Percentiles rank a stretch among this genome's conserved stretches.
phyloP scores from a whole-genome alignment of 495 filamentous ascomycete species.

The Bryoglossum gracile region DNA sequence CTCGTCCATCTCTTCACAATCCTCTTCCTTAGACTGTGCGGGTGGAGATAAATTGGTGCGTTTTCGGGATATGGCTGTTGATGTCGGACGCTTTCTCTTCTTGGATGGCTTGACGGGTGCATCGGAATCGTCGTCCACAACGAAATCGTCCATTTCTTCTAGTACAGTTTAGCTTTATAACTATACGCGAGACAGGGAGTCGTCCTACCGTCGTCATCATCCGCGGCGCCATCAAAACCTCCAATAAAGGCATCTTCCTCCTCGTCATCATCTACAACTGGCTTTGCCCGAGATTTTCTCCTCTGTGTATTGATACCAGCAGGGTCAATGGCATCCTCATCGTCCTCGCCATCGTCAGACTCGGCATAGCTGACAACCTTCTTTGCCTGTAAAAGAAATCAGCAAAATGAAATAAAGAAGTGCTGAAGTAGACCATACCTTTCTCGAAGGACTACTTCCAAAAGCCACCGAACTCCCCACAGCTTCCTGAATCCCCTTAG shows the following conservation, averaged over 20 bases:
- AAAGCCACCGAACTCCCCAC: slow-evolving; percentile 18
- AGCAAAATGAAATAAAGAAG: slow-evolving; percentile 5
- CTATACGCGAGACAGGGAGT: not conserved
- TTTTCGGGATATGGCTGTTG: slow-evolving; percentile 48
- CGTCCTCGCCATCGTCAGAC: slow-evolving; percentile 54
- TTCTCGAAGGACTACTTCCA: slow-evolving; percentile 53
- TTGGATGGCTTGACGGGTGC: slow-evolving; percentile 43
- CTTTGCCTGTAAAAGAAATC: slow-evolving; percentile 14
- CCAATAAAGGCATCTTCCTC: slow-evolving; percentile 62
- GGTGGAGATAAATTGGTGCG: slow-evolving; percentile 44
- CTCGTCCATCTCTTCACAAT: slow-evolving; percentile 37
- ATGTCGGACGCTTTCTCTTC: slow-evolving; percentile 62
- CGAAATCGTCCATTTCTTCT: slow-evolving; percentile 74
- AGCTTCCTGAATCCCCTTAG: slow-evolving; percentile 31
- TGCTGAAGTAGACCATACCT: slow-evolving; percentile 35
- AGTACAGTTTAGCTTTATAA: not conserved
- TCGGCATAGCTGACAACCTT: slow-evolving; percentile 62
- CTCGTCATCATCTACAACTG: slow-evolving; percentile 49
- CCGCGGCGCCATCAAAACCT: slow-evolving; percentile 43
- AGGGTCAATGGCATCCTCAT: slow-evolving; percentile 44
- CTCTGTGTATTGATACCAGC: slow-evolving; percentile 33
- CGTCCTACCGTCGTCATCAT: slow-evolving; percentile 53
- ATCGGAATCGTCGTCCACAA: slow-evolving; percentile 84
- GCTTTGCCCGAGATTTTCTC: slow-evolving; percentile 27
- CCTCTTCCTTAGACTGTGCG: slow-evolving; percentile 30